A percentile compares a stretch with the other conserved stretches of the same genome.
Conservation (phyloP, 2,329 filamentous ascomycete species). For the Cucurbitaria berberidis region DNA sequence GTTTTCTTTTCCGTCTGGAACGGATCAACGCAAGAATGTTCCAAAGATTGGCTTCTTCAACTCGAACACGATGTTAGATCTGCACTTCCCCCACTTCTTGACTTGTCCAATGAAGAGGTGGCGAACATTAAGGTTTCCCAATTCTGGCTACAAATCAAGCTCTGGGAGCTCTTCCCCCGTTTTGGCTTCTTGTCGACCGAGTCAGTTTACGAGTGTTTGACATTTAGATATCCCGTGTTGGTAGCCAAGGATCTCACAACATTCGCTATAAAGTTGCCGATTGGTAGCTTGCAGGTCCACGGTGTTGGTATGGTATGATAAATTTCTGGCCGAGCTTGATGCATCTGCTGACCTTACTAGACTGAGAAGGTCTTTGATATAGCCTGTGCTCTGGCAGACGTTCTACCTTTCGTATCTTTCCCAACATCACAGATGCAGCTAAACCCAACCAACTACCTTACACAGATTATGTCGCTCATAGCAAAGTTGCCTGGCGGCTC, state of each 20-base stretch:
- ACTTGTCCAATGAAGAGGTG: slow-evolving; percentile 59
- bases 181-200: slow-evolving; percentile 59
- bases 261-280: slow-evolving; percentile 27
- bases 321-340: background rate
- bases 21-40: slow-evolving; percentile 65
- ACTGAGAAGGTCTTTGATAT: slow-evolving; percentile 42
- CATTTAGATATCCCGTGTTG: slow-evolving; percentile 68
- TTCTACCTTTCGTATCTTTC: slow-evolving; percentile 31
- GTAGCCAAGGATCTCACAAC: slow-evolving; percentile 67
- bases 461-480: slow-evolving; percentile 22
- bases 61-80: slow-evolving; percentile 69
- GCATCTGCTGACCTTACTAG: slow-evolving; percentile 14
- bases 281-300: slow-evolving; percentile 32
- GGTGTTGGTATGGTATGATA: slow-evolving; percentile 36
- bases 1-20: slow-evolving; percentile 70
- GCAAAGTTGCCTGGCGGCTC: slow-evolving; percentile 31
- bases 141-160: slow-evolving; percentile 68
- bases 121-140: slow-evolving; percentile 65
- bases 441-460: slow-evolving; percentile 26
- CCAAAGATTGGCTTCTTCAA: slow-evolving; percentile 61
- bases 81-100: slow-evolving; percentile 60
- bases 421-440: slow-evolving; percentile 20
- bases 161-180: slow-evolving; percentile 67
- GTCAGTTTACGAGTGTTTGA: slow-evolving; percentile 60
- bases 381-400: slow-evolving; percentile 36